Evolutionary conservation across 129 eudicot genomes (phyloP), one percentile per base, ranked within the genome.

Genomic region (Tagetes patula): DNA sequence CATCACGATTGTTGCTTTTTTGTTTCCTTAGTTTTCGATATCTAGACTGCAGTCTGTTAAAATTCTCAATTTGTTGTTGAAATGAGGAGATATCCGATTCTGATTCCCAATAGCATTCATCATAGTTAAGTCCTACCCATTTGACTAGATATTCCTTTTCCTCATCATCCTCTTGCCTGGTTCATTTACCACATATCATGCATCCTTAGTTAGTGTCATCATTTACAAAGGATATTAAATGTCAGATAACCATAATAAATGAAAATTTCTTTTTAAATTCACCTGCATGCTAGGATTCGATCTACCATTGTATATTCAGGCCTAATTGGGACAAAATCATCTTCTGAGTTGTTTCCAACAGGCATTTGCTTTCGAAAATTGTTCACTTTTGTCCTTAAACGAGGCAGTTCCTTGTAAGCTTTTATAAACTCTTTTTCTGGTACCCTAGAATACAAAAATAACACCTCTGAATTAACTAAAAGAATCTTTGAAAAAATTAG

Each of bases 261-360:
- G 34, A 20, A 20, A 20, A 72, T 6, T 0, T 38, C 9, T 30
- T 49, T 42, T 20, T 32, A 69, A 62, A 56, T 31, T 65, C 66
- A 95, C 99, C 97, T 95, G 96, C 90, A 86, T 72, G 92, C 95
- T 82, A 95, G 77, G 82, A 95, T 70, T 58, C 99, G 91, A 68
- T 95, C 99, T 73, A 95, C 99, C 77, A 91, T 91, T 43, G 97
- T 91, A 88, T 96, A 95, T 45, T 95, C 99, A 30, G 97, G 91
- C 65, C 97, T 85, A 67, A 95, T 87, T 7, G 97, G 83, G 33
- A 88, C 91, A 81, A 75, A 83, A 42, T 95, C 99, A 73, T 95
- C 99, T 12, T 95, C 99, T 14, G 90, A 59, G 71, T 60, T 85
- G 67, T 78, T 88, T 10, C 71, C 77, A 8, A 84, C 81, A 3